Evolutionary conservation across 2,329 filamentous ascomycete genomes (phyloP), one percentile per base, ranked within the genome.

Genomic region (Monosporascus cannonballus): DNA sequence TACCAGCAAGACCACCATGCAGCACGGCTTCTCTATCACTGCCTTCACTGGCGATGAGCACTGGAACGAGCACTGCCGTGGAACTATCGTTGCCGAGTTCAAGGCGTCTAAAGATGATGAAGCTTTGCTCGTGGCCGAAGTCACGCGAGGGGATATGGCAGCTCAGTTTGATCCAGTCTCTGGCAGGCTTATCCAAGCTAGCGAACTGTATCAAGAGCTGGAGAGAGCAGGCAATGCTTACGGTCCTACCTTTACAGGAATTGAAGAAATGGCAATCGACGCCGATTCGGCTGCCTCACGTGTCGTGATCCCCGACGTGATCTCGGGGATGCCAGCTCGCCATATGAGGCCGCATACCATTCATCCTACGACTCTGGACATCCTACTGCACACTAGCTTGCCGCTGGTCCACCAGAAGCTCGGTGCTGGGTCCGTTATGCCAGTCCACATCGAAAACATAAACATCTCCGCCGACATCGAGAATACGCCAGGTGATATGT

Each of bases 331-430:
- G 67, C 68, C 67, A 2, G 60, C 60, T 42, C 39, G 53, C 14
- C 64, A 57, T n/a, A 65, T 69, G 44, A 59, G 54, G 17, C 58
- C 61, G 0, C 59, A 69, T 18, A 59, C 63, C 11, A 59, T 70
- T 17, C 69, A 71, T 45, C 69, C 69, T 1, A 59, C 65, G 1
- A 69, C 66, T 39, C 57, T 71, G 24, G 68, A 71, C 49, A 49
- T 54, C 37, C 51, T 61, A 14, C 47, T 64, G 2, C 63, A 64
- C 18, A 45, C 57, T 18, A 49, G 54, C n/a, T 49, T 60, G 47
- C 53, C 54, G 17, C 39, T 42, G 7, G 39, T 22, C n/a, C n/a
- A 42, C 11, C 39, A 22, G 39, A 42, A 42, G n/a, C 39, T 42
- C 20, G 39, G 39, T 14, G 18, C 39, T 11, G 39, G 39, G 3